A percentile compares a stretch with the other conserved stretches of the same genome.
Conservation (phyloP, 345 rosid species). For the Adansonia digitata region DNA sequence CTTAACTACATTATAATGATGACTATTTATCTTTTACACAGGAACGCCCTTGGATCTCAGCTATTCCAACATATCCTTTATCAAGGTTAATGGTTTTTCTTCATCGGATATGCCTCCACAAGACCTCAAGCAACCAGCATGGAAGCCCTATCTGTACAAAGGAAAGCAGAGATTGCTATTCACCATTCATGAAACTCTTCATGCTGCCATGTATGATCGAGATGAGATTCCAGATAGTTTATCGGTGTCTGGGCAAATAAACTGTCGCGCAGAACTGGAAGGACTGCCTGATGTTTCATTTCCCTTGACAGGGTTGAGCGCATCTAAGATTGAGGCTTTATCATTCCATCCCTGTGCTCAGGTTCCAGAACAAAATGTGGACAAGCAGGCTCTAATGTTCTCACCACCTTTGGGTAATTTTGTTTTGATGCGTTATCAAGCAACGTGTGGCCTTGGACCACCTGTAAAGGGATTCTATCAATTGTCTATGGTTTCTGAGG, state of each 20-base stretch:
- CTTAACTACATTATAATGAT: slow-evolving; percentile 8
- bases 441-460: slow-evolving; percentile 65
- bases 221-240: slow-evolving; percentile 86
- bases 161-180: slow-evolving; percentile 81
- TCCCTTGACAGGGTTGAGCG: slow-evolving; percentile 66
- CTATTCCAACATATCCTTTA: slow-evolving; percentile 51
- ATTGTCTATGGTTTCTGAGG: slow-evolving; percentile 94
- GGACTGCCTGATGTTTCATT: slow-evolving; percentile 91
- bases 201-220: slow-evolving; percentile 83
- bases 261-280: slow-evolving; percentile 87
- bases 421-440: slow-evolving; percentile 80
- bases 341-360: slow-evolving; percentile 89
- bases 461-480: slow-evolving; percentile 94
- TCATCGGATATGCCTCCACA: slow-evolving; percentile 68
- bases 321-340: slow-evolving; percentile 60
- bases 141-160: slow-evolving; percentile 90
- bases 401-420: slow-evolving; percentile 82
- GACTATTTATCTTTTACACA: slow-evolving; percentile 23
- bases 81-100: slow-evolving; percentile 75
- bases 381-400: slow-evolving; percentile 83
- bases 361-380: slow-evolving; percentile 75
- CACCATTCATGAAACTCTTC: slow-evolving; percentile 68
- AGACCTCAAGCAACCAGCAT: slow-evolving; percentile 86
- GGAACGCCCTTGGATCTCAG: slow-evolving; percentile 89
- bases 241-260: slow-evolving; percentile 84